Evolutionary conservation across 495 filamentous ascomycete genomes (phyloP).

Genomic region (Cercophora scortea): DNA sequence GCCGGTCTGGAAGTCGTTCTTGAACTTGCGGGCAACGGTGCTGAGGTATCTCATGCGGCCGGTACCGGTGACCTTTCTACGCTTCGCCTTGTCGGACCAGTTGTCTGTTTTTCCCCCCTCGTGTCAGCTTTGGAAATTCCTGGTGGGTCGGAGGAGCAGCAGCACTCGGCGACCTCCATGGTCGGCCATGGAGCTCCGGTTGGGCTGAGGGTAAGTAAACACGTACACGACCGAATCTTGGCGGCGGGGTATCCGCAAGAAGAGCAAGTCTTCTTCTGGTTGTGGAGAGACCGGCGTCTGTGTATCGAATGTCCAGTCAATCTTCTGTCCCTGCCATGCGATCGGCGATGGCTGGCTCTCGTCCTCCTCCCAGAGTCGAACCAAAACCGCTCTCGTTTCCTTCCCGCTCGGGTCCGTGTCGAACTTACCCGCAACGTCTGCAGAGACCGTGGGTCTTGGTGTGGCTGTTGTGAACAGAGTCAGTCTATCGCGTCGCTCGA

Average conservation of each 20-base stretch:
- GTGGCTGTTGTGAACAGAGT: constrained; percentile 45
- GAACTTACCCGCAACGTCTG: constrained; percentile 92
- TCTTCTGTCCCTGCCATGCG: neutral
- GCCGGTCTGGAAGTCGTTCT: constrained; percentile 93
- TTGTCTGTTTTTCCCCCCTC: constrained; percentile 57
- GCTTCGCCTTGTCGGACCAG: constrained; percentile 99
- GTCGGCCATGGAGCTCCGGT: neutral
- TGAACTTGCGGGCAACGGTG: constrained; percentile 79
- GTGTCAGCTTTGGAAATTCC: constrained; percentile 8
- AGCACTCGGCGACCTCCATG: neutral
- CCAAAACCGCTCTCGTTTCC: neutral
- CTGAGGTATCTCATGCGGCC: constrained; percentile 91
- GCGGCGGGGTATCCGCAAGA: constrained; percentile 96
- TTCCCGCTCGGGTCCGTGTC: constrained; percentile 3
- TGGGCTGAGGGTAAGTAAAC: constrained; percentile 11
- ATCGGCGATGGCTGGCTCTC: neutral
- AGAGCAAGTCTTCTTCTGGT: constrained; percentile 98
- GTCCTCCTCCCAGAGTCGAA: neutral
- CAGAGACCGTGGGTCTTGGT: constrained; percentile 99
- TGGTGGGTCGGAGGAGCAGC: neutral
- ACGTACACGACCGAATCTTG: constrained; percentile 98
- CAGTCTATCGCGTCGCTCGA: constrained; percentile 3
- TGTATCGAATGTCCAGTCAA: constrained; percentile 18
- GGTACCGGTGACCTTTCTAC: constrained; percentile 97
- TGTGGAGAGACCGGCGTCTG: constrained; percentile 92